Evolutionary conservation across 345 rosid species (phyloP).

Genomic region (Pistacia atlantica): DNA sequence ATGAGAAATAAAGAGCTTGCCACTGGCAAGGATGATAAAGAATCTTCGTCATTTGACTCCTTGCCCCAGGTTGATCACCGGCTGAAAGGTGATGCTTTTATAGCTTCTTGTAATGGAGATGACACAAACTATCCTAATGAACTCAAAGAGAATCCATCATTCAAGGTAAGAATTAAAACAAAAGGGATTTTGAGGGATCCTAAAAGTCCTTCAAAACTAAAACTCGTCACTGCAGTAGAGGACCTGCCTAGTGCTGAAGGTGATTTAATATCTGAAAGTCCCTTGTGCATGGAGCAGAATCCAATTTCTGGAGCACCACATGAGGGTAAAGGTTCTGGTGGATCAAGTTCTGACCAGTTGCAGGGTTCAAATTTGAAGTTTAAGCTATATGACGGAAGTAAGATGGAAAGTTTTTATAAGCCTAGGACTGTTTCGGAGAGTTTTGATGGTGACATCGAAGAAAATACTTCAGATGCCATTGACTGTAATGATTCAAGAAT

Average conservation of each 20-base stretch:
- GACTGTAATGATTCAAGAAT: constrained; percentile 32
- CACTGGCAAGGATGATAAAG: constrained; percentile 23
- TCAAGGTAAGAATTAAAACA: constrained; percentile 59
- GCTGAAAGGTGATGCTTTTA: constrained; percentile 17
- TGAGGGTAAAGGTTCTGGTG: constrained; percentile 32
- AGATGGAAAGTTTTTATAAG: constrained; percentile 23
- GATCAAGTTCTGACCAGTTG: constrained; percentile 27
- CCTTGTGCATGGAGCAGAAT: constrained; percentile 28
- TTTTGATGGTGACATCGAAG: constrained; percentile 31
- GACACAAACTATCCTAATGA: constrained; percentile 35
- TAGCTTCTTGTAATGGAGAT: constrained; percentile 16
- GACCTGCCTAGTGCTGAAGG: constrained; percentile 30
- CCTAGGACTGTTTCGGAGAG: constrained; percentile 25
- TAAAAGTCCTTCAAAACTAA: constrained; percentile 41
- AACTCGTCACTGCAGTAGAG: constrained; percentile 35
- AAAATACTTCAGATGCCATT: constrained; percentile 24
- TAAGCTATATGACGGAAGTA: constrained; percentile 11
- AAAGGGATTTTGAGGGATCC: constrained; percentile 38
- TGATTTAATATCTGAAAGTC: constrained; percentile 28
- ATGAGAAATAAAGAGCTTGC: constrained; percentile 24
- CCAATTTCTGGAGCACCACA: constrained; percentile 21
- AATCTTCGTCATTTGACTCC: constrained; percentile 23
- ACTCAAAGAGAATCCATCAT: constrained; percentile 43
- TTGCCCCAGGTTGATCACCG: constrained; percentile 11
- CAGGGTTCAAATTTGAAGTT: constrained; percentile 22